A percentile compares a stretch with the other conserved stretches of the same genome.
Conservation (phyloP, 768 basidiomycete genomes). For the Imleria badia region DNA sequence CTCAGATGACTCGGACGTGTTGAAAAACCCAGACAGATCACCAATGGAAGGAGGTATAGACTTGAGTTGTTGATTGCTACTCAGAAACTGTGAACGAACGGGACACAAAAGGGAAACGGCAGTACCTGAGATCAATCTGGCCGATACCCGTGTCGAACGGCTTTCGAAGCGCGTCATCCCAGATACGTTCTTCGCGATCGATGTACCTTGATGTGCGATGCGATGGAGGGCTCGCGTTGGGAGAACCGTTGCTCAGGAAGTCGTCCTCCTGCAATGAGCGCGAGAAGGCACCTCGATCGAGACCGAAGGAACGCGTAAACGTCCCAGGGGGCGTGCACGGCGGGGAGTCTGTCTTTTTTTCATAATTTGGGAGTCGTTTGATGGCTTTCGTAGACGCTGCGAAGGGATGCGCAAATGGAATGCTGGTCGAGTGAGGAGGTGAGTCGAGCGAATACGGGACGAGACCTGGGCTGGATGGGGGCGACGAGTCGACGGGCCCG, state of each 20-base stretch:
- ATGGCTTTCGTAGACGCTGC: slow-evolving; percentile 56
- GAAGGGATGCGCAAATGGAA: slow-evolving; percentile 44
- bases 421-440: slow-evolving; percentile 24
- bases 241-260: slow-evolving; percentile 11
- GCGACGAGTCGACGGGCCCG: slow-evolving; percentile 39
- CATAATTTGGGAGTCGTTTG: slow-evolving; percentile 44
- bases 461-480: slow-evolving; percentile 34
- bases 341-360: slow-evolving; percentile 34
- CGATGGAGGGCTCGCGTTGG: slow-evolving; percentile 5
- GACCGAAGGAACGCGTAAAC: slow-evolving; percentile 16
- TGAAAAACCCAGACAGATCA: slow-evolving; percentile 48
- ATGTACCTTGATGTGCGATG: slow-evolving; percentile 19
- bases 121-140: slow-evolving; percentile 54
- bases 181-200: slow-evolving; percentile 39
- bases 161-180: slow-evolving; percentile 46
- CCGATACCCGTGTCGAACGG: slow-evolving; percentile 50
- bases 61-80: slow-evolving; percentile 42
- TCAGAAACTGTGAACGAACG: slow-evolving; percentile 11
- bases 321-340: slow-evolving; percentile 24
- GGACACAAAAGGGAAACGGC: slow-evolving; percentile 14
- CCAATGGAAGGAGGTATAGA: slow-evolving; percentile 47
- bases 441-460: slow-evolving; percentile 29
- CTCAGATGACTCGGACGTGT: slow-evolving; percentile 39
- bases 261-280: slow-evolving; percentile 30
- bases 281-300: slow-evolving; percentile 9